Conservation (phyloP, 1,284 basidiomycete species). For the Albatrellus sp. region DNA sequence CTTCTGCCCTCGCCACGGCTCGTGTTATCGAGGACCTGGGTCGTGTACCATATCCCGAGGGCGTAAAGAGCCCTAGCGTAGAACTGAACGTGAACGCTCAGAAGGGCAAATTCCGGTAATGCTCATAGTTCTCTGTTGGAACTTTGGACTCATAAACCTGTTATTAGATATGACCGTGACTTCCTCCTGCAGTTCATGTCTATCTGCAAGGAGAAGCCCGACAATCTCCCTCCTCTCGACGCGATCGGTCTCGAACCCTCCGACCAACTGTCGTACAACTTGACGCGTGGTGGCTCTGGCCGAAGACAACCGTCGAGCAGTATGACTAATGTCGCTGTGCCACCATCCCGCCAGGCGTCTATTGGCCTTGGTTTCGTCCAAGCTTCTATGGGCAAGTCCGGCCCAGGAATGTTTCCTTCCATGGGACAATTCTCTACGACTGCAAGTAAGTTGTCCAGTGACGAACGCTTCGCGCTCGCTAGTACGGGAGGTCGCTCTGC, state of each 20-base stretch:
- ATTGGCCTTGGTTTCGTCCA: slow-evolving; percentile 44
- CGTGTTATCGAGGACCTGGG: slow-evolving; percentile 76
- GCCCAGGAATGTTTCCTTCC: slow-evolving; percentile 45
- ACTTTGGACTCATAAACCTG: background rate
- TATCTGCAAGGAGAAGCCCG: slow-evolving; percentile 91
- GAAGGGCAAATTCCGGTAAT: slow-evolving; percentile 81
- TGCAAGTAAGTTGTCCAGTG: slow-evolving; percentile 46
- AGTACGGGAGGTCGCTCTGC: slow-evolving; percentile 26
- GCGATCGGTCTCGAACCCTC: slow-evolving; percentile 83
- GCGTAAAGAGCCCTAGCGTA: slow-evolving; percentile 72
- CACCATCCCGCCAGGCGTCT: slow-evolving; percentile 33
- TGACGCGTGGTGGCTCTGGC: slow-evolving; percentile 52
- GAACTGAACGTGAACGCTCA: slow-evolving; percentile 81
- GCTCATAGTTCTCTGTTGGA: background rate
- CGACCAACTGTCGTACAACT: slow-evolving; percentile 33
- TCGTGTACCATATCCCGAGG: slow-evolving; percentile 73
- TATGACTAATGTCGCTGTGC: slow-evolving; percentile 23
- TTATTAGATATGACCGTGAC: slow-evolving; percentile 82
- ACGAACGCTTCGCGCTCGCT: slow-evolving; percentile 49
- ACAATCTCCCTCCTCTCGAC: slow-evolving; percentile 79
- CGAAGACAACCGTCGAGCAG: slow-evolving; percentile 34
- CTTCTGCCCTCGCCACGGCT: slow-evolving; percentile 63
- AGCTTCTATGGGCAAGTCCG: slow-evolving; percentile 65
- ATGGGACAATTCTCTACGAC: slow-evolving; percentile 27
- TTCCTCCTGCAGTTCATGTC: slow-evolving; percentile 97